Evolutionary conservation across 2,329 filamentous ascomycete genomes (phyloP), one percentile per base, ranked within the genome.

Genomic region (Fusarium sambucinum): DNA sequence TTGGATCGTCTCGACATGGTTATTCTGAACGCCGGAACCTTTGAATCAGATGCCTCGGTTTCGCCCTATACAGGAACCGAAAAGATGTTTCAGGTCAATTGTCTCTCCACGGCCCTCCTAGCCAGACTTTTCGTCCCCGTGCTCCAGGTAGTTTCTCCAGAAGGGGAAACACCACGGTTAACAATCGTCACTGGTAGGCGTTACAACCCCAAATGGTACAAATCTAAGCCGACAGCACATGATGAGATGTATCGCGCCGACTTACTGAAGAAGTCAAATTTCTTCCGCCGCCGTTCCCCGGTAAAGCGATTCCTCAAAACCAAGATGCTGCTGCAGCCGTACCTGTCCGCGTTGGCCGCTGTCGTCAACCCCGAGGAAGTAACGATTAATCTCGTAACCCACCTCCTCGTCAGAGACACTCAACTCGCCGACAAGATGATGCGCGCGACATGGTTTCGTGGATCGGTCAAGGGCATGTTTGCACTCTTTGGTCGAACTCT

Each of bases 61-160:
- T 38, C 35, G 11, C 6, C 11, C 11, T 38, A 19, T 19, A 51
- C 54, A 41, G 21, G n/a, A 3, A 29, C 41, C 4, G 54, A 51
- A 29, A 29, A 27, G 17, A 33, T 40, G 54, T 40, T 56, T 13
- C 35, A 56, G 21, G 29, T 42, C 9, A 57, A 42, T 21, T 57
- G 29, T 12, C 23, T 57, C n/a, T 52, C 46, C 3, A 42, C 37
- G 4, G 29, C 37, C 25, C 37, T 53, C 0, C 46, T 57, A 9
- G 21, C 21, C 5, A 14, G 17, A 17, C 54, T 57, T 5, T 29
- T 57, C 9, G 14, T 57, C 5, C 37, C 35, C 6, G 29, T 21
- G 2, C 37, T 57, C 21, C 13, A 32, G 27, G 14, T n/a, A 2
- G 12, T 42, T 6, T 32, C 37, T 9, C 35, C 11, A 4, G 16